Evolutionary conservation across 371 early-diverging fungal genomes (phyloP).

Genomic region (Mucor ambiguus): DNA sequence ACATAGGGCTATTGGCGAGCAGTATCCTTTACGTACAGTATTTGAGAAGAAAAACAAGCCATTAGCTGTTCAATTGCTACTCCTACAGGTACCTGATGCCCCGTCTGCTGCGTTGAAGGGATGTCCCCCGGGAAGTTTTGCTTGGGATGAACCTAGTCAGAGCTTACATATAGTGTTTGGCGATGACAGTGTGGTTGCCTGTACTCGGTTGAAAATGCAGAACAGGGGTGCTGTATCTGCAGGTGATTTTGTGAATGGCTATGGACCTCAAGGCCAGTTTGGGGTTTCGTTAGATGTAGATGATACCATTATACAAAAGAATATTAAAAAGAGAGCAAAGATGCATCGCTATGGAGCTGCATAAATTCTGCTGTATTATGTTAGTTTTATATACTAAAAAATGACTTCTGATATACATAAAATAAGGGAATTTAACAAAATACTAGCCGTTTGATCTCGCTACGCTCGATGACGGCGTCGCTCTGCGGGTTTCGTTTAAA

Average conservation of each 20-base stretch:
- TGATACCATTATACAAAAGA: not conserved
- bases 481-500: too few relatives aligned
- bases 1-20: constrained; percentile 77
- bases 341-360: constrained; percentile 7
- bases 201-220: constrained; percentile 56
- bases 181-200: constrained; percentile 46
- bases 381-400: too few relatives aligned
- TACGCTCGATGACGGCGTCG: too few relatives aligned
- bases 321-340: constrained; percentile 18
- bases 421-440: too few relatives aligned
- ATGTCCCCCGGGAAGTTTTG: constrained; percentile 54
- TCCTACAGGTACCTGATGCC: constrained; percentile 26
- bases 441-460: too few relatives aligned
- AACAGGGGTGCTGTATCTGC: constrained; percentile 61
- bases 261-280: constrained; percentile 36
- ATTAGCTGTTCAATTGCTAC: constrained; percentile 29
- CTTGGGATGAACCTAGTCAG: constrained; percentile 36
- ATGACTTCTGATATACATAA: too few relatives aligned
- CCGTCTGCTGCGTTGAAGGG: constrained; percentile 10
- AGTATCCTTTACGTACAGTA: constrained; percentile 27
- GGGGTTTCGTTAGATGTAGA: constrained; percentile 1
- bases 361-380: too few relatives aligned
- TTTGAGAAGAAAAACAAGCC: constrained; percentile 21
- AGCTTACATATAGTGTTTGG: constrained; percentile 49
- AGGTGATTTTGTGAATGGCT: constrained; percentile 80